Conservation (phyloP, 805 yeast species). For the Saturnispora besseyi region DNA sequence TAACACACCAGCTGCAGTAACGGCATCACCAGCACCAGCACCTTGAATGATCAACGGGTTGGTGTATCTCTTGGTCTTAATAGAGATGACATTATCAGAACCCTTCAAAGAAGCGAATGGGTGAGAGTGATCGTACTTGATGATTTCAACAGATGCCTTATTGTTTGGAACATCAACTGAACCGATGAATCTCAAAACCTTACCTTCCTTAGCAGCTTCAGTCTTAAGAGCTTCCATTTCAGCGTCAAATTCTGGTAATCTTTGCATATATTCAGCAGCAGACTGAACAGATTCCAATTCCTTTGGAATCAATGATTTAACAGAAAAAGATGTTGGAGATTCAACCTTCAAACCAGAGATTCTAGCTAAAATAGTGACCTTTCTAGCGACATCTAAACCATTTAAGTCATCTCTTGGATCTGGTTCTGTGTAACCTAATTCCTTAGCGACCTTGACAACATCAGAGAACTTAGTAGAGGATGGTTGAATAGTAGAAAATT, state of each 20-base stretch:
- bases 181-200: conserved; percentile 92
- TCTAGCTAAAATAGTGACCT: conserved; percentile 93
- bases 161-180: conserved; percentile 68
- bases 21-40: conserved; percentile 83
- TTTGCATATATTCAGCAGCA: conserved; percentile 69
- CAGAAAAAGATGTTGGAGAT: conserved; percentile 88
- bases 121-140: conserved; percentile 77
- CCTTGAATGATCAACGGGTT: conserved; percentile 95
- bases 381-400: conserved; percentile 97
- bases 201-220: conserved; percentile 71
- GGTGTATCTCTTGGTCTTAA: conserved; percentile 83
- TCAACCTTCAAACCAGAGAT: conserved; percentile 77
- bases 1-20: conserved; percentile 73
- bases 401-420: conserved; percentile 99
- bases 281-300: conserved; percentile 65
- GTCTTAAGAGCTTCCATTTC: conserved; percentile 70
- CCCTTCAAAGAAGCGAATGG: conserved; percentile 96
- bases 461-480: conserved; percentile 74
- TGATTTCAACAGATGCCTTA: conserved; percentile 76
- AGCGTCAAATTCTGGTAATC: conserved; percentile 74
- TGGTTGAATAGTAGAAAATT: conserved; percentile 64
- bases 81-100: conserved; percentile 89
- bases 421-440: conserved; percentile 95
- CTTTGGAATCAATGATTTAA: conserved; percentile 85
- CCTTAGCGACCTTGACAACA: conserved; percentile 79